Evolutionary conservation across 495 filamentous ascomycete genomes (phyloP).

Genomic region (Pyrenula aspistea): DNA sequence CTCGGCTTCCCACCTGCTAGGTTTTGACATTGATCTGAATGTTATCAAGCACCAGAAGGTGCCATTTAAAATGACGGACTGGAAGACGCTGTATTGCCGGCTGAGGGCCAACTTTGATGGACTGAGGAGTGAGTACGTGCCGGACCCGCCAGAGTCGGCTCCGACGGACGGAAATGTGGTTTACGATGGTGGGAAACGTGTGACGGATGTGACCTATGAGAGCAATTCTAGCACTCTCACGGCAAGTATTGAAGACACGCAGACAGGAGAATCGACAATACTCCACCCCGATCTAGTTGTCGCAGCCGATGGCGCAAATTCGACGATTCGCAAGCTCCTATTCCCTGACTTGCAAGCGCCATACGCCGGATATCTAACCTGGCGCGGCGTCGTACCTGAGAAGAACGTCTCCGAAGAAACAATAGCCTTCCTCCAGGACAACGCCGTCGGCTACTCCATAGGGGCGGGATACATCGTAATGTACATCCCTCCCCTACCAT

Average conservation of each 20-base stretch:
- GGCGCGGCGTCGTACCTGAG: slow-evolving; percentile 37
- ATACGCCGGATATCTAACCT: slow-evolving; percentile 36
- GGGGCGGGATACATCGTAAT: slow-evolving; percentile 28
- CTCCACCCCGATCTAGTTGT: slow-evolving; percentile 12
- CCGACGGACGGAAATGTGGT: not conserved
- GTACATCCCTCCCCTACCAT: not conserved
- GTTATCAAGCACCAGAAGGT: not conserved
- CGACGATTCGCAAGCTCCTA: slow-evolving; percentile 7
- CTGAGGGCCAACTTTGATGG: not conserved
- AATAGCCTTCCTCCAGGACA: slow-evolving; percentile 5
- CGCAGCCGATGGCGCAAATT: slow-evolving; percentile 13
- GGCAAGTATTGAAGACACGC: not conserved
- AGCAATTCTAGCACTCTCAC: not conserved
- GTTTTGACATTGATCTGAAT: not conserved
- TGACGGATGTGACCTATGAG: not conserved
- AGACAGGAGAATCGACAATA: not conserved
- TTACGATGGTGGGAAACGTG: not conserved
- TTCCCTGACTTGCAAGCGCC: slow-evolving; percentile 3
- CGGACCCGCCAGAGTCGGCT: not conserved
- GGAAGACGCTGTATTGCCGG: not conserved
- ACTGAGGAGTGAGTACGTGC: not conserved
- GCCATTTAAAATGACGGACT: not conserved
- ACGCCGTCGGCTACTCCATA: slow-evolving; percentile 29
- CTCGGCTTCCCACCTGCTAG: not conserved
- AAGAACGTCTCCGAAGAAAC: slow-evolving; percentile 17